Percentiles rank a stretch among this genome's conserved stretches.
Evolutionary conservation across 345 rosid species (phyloP).

Genomic region (Pistacia vera): DNA sequence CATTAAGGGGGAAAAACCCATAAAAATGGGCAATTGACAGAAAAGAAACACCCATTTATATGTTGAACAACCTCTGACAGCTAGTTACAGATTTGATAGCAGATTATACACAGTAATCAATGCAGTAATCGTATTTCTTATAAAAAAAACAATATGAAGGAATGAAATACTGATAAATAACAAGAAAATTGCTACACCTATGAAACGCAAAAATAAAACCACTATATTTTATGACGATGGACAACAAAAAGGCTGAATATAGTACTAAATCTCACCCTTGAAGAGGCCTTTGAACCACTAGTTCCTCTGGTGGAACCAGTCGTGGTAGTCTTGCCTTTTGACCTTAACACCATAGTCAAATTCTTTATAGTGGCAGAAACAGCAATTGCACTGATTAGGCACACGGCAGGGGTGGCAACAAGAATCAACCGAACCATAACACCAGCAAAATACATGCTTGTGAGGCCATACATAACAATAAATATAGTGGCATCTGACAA

Average conservation of each 20-base stretch:
- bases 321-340: constrained; percentile 67
- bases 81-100: not conserved
- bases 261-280: constrained; percentile 62
- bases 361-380: constrained; percentile 94
- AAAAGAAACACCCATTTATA: not conserved
- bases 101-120: not conserved
- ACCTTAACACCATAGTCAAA: constrained; percentile 65
- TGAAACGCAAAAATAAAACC: not conserved
- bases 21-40: not conserved
- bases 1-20: not conserved
- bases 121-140: not conserved
- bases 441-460: constrained; percentile 99
- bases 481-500: constrained; percentile 95
- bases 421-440: constrained; percentile 99
- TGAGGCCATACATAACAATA: constrained; percentile 98
- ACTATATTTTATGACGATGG: not conserved
- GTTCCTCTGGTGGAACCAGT: constrained; percentile 68
- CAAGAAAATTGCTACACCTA: not conserved
- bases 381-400: constrained; percentile 96
- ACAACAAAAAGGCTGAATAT: not conserved
- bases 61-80: not conserved
- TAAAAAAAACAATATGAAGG: not conserved
- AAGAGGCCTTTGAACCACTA: constrained; percentile 70
- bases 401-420: constrained; percentile 96
- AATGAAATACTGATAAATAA: not conserved